Conservation (phyloP, 164 flowering plant genomes). For the Vitis vinifera region DNA sequence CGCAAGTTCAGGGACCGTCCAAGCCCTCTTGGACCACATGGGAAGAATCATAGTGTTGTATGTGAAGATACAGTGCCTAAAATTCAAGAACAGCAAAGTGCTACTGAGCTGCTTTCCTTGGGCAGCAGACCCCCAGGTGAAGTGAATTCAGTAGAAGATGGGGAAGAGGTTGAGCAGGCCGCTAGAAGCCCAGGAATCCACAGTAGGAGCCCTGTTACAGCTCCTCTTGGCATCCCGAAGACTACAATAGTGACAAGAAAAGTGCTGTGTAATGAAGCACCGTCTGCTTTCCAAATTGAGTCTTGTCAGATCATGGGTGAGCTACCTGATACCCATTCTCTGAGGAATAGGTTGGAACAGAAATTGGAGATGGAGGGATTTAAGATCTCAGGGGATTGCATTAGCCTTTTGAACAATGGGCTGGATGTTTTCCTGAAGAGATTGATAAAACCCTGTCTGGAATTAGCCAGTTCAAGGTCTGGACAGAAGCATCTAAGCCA, state of each 20-base stretch:
- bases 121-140: conserved; percentile 30
- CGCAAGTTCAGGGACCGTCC: conserved; percentile 41
- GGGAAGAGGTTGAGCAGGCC: conserved; percentile 45
- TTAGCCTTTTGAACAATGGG: conserved; percentile 51
- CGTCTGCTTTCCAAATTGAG: conserved; percentile 11
- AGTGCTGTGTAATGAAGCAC: conserved; percentile 18
- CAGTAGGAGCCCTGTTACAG: conserved; percentile 32
- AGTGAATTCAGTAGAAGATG: conserved; percentile 33
- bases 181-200: conserved; percentile 18
- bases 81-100: conserved; percentile 28
- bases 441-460: conserved; percentile 62
- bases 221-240: conserved; percentile 44
- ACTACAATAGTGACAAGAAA: conserved; percentile 31
- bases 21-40: conserved; percentile 62
- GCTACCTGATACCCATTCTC: conserved; percentile 59
- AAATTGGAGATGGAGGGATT: conserved; percentile 55
- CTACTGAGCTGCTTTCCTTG: conserved; percentile 30
- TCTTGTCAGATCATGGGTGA: conserved; percentile 44
- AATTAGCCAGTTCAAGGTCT: conserved; percentile 51
- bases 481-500: conserved; percentile 22
- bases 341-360: conserved; percentile 48
- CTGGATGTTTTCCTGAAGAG: conserved; percentile 68
- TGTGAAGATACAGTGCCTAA: conserved; percentile 36
- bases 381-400: conserved; percentile 48
- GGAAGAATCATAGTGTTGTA: conserved; percentile 31